Percentiles rank a stretch among this genome's conserved stretches.
Conservation (phyloP, 2,329 filamentous ascomycete species). For the Sporothrix dimorphospora region DNA sequence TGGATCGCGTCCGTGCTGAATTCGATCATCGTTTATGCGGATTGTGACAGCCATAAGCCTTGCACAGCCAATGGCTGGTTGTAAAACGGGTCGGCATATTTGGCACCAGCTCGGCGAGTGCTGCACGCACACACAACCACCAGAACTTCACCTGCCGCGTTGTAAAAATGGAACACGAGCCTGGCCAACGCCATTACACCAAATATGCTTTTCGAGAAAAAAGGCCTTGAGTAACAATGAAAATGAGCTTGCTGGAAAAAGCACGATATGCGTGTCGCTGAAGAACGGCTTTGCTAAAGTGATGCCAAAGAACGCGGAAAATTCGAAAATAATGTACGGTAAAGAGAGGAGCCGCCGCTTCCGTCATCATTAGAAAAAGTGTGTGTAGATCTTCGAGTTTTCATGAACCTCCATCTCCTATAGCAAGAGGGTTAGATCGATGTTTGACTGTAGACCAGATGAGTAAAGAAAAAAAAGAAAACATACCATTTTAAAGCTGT, state of each 20-base stretch:
- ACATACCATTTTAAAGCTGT: constrained; percentile 96
- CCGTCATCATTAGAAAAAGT: constrained; percentile 82
- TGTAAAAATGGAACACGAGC: neutral
- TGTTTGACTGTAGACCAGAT: too few relatives aligned
- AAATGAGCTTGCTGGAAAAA: constrained; percentile 6
- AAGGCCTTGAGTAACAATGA: constrained; percentile 28
- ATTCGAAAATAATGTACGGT: constrained; percentile 36
- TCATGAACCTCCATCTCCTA: constrained; percentile 99
- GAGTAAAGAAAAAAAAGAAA: neutral
- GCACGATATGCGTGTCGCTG: constrained; percentile 14
- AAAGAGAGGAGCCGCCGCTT: constrained; percentile 33
- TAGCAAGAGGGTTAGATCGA: neutral
- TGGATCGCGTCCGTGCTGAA: neutral
- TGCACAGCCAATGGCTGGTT: neutral
- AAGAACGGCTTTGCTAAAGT: constrained; percentile 6
- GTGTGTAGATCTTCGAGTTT: constrained; percentile 97
- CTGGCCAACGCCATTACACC: constrained; percentile 38
- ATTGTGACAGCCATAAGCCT: neutral
- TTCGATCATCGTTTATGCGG: constrained; percentile 1
- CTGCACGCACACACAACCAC: too few relatives aligned
- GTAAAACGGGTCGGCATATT: neutral
- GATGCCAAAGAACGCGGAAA: constrained; percentile 28
- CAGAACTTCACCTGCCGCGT: neutral
- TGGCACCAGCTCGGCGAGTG: neutral
- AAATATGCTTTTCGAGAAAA: constrained; percentile 35